Percentiles rank a stretch among this genome's conserved stretches.
phyloP scores from a whole-genome alignment of 352 stramenopile species.

The Globisporangium parvum region DNA sequence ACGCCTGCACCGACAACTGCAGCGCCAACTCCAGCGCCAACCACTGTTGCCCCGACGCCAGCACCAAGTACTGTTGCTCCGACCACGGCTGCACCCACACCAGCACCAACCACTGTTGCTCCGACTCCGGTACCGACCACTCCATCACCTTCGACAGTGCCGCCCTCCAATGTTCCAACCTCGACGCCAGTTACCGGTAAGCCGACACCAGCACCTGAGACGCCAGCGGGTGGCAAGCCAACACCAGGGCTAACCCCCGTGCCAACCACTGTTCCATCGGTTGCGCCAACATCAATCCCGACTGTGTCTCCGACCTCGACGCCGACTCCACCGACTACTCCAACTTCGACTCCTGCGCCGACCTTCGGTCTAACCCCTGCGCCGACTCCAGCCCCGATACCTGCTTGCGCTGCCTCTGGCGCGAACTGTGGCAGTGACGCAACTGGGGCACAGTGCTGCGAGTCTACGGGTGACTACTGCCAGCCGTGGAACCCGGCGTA shows the following conservation, averaged over 20 bases:
- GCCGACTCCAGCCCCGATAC: constrained; percentile 1
- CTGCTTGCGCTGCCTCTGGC: not conserved
- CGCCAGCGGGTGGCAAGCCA: too few species aligned
- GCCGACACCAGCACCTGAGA: too few species aligned
- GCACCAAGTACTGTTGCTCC: not conserved
- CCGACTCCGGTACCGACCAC: constrained; percentile 5
- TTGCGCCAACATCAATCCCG: constrained; percentile 1
- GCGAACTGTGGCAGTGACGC: not conserved
- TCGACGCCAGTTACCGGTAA: too few species aligned
- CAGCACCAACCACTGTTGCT: not conserved
- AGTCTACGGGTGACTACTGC: constrained; percentile 9
- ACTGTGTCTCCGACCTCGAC: not conserved
- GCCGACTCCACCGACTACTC: not conserved
- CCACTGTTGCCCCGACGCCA: constrained; percentile 1
- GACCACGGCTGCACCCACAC: not conserved
- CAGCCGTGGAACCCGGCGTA: constrained; percentile 24
- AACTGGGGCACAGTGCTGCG: constrained; percentile 10
- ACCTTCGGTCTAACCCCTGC: not conserved
- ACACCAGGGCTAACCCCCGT: too few species aligned
- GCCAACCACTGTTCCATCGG: not conserved
- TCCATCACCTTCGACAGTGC: not conserved
- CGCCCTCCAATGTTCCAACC: not conserved
- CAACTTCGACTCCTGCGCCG: constrained; percentile 4
- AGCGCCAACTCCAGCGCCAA: not conserved
- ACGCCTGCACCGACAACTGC: not conserved